Evolutionary conservation across 257 asterid genomes (phyloP).

Genomic region (Echium plantagineum): DNA sequence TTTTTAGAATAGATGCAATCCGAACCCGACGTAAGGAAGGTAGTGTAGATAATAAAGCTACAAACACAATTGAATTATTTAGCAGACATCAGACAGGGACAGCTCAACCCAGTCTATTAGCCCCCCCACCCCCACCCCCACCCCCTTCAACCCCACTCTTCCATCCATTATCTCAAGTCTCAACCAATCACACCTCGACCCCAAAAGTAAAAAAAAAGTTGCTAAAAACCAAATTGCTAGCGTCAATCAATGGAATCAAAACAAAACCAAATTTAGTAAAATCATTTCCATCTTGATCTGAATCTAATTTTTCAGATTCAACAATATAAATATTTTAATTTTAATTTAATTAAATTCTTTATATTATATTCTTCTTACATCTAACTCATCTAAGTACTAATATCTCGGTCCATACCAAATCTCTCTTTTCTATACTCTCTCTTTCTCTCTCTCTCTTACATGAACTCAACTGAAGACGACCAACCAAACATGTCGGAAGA

Average conservation of each 20-base stretch:
- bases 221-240: background rate
- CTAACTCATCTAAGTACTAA: background rate
- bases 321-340: background rate
- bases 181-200: background rate
- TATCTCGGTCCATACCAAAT: background rate
- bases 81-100: background rate
- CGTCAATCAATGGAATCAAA: background rate
- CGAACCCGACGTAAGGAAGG: background rate
- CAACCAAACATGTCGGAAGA: slow-evolving; percentile 13
- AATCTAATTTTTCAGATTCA: background rate
- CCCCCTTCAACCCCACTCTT: no score
- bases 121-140: no score
- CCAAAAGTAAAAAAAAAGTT: no score
- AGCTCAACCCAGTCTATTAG: background rate
- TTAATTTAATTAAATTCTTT: no score
- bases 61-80: background rate
- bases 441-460: background rate
- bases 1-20: no score
- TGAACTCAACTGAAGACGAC: background rate
- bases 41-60: background rate
- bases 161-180: background rate
- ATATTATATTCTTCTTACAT: background rate
- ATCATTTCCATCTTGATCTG: background rate
- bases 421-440: background rate
- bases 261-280: background rate